Evolutionary conservation across 2,329 filamentous ascomycete species (phyloP).

Genomic region (Dactylellina drechsleri): DNA sequence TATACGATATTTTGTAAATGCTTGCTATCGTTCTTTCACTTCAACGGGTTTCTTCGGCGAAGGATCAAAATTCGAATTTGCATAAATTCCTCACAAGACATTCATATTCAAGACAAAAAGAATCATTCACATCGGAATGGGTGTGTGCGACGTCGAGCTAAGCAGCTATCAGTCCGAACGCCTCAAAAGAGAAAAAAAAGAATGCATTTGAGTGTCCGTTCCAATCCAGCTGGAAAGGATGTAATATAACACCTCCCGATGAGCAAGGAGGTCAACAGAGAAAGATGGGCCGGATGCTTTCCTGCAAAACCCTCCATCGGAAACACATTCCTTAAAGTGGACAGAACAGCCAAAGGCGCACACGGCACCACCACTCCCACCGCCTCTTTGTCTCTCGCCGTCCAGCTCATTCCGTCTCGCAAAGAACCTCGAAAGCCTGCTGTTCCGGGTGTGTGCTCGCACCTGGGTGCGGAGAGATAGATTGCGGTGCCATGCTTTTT

Average conservation of each 20-base stretch:
- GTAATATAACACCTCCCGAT: constrained; percentile 1
- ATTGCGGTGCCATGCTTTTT: constrained; percentile 36
- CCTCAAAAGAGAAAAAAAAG: no score
- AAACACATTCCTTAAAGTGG: constrained; percentile 53
- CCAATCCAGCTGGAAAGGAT: constrained; percentile 21
- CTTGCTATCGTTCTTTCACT: background rate
- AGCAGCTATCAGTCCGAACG: no score
- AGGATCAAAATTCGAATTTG: constrained; percentile 3
- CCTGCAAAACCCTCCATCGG: constrained; percentile 29
- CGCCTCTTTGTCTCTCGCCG: constrained; percentile 19
- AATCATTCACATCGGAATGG: background rate
- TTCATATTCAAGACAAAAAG: background rate
- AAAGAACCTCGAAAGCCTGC: background rate
- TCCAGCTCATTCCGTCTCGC: constrained; percentile 14
- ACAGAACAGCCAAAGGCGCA: constrained; percentile 48
- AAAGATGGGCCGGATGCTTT: constrained; percentile 19
- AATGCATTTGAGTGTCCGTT: constrained; percentile 3
- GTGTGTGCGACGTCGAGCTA: background rate
- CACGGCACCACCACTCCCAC: constrained; percentile 36
- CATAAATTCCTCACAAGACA: constrained; percentile 16
- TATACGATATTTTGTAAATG: no score
- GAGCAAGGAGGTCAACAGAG: constrained; percentile 5
- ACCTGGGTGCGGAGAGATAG: constrained; percentile 8
- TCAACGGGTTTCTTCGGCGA: constrained; percentile 13
- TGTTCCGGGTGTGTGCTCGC: constrained; percentile 1